Base-by-base conservation (phyloP, 352 stramenopile genomes). In the Elongisporangium senticosum region DNA sequence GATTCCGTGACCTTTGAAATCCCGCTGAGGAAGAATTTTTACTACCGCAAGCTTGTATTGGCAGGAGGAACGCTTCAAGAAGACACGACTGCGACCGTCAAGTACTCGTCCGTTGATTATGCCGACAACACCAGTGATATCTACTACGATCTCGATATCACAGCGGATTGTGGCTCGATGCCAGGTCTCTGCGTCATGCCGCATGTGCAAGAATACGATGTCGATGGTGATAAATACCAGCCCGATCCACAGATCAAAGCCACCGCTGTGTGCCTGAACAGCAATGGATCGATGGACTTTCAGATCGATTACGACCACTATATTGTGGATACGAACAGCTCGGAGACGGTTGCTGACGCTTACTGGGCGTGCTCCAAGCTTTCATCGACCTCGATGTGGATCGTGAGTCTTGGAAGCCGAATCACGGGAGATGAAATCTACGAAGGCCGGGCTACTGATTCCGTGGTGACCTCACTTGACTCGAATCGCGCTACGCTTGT, bases 1-100 rank as follows among this genome's bases (percentile, higher is more conserved):
- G 72, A 80, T 21, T 62, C 61, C n/a, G 67, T 78, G 51, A 78
- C 69, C 22, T 69, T 80, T 39, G 69, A 77, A 48, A 73, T 80
- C 23, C 64, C 72, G 7, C 72, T 71, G 7, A 10, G 49, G 63
- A 37, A 59, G 64, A 24, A 62, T 51, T n/a, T 33, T 52, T 47
- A 63, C 69, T 13, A 37, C 24, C 10, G 47, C 43, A 47, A 69
- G 58, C 17, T 19, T 21, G 40, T 70, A 55, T n/a, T 59, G 20
- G 40, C 49, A 40, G 33, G 20, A 37, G 39, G 37, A 58, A 53
- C 56, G n/a, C 28, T 37, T 48, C 56, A 55, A 58, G 55, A 39
- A 26, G 55, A 28, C 51, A 55, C 43, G 22, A 20, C 33, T 39
- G 15, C 5, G 10, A 59, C 57, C 28, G 20, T 52, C 24, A n/a